Evolutionary conservation across 2,329 filamentous ascomycete genomes (phyloP).

Genomic region (Pseudogymnoascus sp.): DNA sequence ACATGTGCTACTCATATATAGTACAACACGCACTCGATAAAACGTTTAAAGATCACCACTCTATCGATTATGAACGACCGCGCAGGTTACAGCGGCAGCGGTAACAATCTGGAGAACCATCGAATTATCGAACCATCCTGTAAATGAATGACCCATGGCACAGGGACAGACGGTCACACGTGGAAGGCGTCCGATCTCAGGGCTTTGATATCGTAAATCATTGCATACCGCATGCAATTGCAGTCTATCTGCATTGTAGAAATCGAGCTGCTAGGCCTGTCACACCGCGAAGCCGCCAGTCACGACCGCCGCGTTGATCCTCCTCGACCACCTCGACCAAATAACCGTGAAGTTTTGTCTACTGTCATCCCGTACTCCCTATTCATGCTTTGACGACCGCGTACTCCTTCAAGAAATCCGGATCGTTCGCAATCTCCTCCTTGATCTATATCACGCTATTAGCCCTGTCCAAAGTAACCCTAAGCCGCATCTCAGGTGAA

Average conservation of each 20-base stretch:
- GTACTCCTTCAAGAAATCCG: conserved; percentile 73
- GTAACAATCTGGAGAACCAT: not conserved
- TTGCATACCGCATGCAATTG: not conserved
- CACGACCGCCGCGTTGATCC: not conserved
- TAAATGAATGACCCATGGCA: not conserved
- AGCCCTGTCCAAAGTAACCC: conserved; percentile 8
- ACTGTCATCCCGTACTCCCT: not conserved
- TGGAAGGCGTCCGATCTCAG: not conserved
- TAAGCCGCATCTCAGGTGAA: conserved; percentile 17
- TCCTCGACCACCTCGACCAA: not conserved
- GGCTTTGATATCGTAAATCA: not conserved
- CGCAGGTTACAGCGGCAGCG: not conserved
- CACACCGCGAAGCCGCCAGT: not conserved
- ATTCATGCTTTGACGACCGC: conserved; percentile 34
- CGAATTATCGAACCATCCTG: not conserved
- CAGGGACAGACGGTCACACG: not conserved
- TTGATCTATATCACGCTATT: conserved; percentile 56
- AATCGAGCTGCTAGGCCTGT: not conserved
- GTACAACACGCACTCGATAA: not conserved
- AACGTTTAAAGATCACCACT: too few species aligned
- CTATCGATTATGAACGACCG: not conserved
- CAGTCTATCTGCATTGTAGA: not conserved
- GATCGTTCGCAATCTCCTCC: conserved; percentile 79
- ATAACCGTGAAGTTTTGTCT: not conserved
- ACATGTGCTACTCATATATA: not conserved